These are phyloP conservation scores for Reticulascus tulasneorum DNA, from an alignment of 2,329 filamentous ascomycete genomes.

Conservation along the genomic window DNA sequence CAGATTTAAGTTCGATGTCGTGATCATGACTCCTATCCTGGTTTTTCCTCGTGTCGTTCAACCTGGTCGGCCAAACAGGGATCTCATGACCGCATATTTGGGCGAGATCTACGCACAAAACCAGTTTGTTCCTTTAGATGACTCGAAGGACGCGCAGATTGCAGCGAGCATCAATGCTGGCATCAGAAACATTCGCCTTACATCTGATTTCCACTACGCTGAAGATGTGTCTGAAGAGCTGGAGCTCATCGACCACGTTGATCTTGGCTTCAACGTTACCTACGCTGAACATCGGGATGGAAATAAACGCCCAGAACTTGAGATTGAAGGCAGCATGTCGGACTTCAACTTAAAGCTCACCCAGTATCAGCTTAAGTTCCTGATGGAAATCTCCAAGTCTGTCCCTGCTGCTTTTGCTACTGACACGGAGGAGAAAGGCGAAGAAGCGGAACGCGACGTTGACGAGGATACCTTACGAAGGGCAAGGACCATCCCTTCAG, in stretches of 20 bases:
- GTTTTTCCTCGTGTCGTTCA: constrained; percentile 81
- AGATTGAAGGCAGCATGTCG: constrained; percentile 88
- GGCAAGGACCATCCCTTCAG: constrained; percentile 34
- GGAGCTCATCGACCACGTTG: constrained; percentile 95
- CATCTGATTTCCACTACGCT: constrained; percentile 81
- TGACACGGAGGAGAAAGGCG: constrained; percentile 66
- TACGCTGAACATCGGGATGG: constrained; percentile 82
- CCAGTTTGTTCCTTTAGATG: constrained; percentile 80
- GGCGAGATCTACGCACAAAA: constrained; percentile 98
- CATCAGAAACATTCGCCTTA: constrained; percentile 86
- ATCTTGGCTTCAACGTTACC: constrained; percentile 87
- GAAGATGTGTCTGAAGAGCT: constrained; percentile 74
- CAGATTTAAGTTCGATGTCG: constrained; percentile 89
- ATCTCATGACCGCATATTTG: constrained; percentile 86
- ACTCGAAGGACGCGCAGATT: constrained; percentile 66
- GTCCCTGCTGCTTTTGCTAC: constrained; percentile 83
- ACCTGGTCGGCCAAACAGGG: constrained; percentile 66
- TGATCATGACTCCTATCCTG: constrained; percentile 92
- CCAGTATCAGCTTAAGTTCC: constrained; percentile 84
- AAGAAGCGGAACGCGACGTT: constrained; percentile 72
- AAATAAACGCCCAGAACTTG: constrained; percentile 78
- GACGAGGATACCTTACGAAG: constrained; percentile 51
- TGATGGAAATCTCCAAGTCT: constrained; percentile 81
- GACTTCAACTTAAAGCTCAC: constrained; percentile 88
- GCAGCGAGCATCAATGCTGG: constrained; percentile 89